Evolutionary conservation across 805 yeast species (phyloP).

Genomic region (Lachancea sp.): DNA sequence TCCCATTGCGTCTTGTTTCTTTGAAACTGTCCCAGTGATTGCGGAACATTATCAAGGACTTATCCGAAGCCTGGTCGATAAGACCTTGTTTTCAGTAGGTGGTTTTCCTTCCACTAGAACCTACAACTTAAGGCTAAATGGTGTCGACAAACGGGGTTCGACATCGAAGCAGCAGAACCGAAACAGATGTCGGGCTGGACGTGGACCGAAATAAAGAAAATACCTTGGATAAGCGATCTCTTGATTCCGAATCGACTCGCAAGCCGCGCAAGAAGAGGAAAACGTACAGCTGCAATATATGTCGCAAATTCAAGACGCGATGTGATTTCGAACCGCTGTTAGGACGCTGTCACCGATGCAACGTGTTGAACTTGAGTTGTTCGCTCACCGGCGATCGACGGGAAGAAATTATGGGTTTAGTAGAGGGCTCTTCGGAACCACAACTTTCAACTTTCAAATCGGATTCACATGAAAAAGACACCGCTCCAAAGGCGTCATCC

Average conservation of each 20-base stretch:
- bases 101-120: too few species aligned
- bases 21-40: too few species aligned
- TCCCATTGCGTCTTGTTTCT: too few species aligned
- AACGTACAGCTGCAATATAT: conserved; percentile 42
- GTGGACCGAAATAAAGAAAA: not conserved
- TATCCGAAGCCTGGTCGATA: too few species aligned
- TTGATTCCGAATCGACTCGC: not conserved
- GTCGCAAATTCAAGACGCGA: conserved; percentile 52
- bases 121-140: not conserved
- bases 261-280: conserved; percentile 35
- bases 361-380: conserved; percentile 42
- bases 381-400: conserved; percentile 36
- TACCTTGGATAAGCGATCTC: not conserved
- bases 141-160: not conserved
- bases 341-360: conserved; percentile 48
- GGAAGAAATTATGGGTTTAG: conserved; percentile 22
- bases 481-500: not conserved
- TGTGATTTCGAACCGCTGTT: conserved; percentile 44
- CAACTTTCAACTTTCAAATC: not conserved
- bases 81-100: too few species aligned
- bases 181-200: not conserved
- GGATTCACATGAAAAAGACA: not conserved
- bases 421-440: conserved; percentile 16
- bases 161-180: not conserved
- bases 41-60: too few species aligned